Evolutionary conservation across 345 rosid genomes (phyloP), one percentile per base, ranked within the genome.

Genomic region (Bruguiera parviflora): DNA sequence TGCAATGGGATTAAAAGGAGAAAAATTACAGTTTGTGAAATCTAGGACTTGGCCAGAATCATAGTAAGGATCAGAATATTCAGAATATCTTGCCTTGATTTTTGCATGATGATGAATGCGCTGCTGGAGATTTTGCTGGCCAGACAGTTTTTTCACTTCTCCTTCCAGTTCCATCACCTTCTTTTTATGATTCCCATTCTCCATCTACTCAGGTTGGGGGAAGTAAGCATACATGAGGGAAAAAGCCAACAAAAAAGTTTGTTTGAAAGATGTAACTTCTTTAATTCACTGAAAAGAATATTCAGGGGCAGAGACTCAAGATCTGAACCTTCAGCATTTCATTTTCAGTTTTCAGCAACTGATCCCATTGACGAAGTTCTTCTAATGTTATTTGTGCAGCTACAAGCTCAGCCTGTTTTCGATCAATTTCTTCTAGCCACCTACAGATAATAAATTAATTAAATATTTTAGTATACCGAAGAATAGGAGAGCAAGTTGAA

Each of bases 41-140:
- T 43, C 18, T 3, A 43, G 49, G 49, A 43, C 49, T 13, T 13
- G 18, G 49, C 49, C 16, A 43, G 49, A 43, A 13, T 43, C 49
- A 11, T 43, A 3, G 49, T 13, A 43, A 43, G 13, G 19, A 4
- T 43, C 49, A 13, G 5, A 43, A 43, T 5, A 15, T 49, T 37
- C 19, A 57, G 60, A 52, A 64, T 67, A 65, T 73, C 86, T 79
- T 87, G 79, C 99, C 99, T 95, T 95, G 79, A 86, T 87, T 83
- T 90, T 89, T 71, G 89, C 84, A 74, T 95, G 91, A 73, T 95
- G 98, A 77, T 91, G 96, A 75, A 87, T 87, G 72, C 96, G 88
- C 71, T 92, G 96, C 72, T 88, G 91, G 63, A 93, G 85, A 76
- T 90, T 95, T 81, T 90, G 98, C 71, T 90, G 96, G 61, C 91